Evolutionary conservation across 176 grass and related monocot species (phyloP).

Genomic region (Carex kokanica): DNA sequence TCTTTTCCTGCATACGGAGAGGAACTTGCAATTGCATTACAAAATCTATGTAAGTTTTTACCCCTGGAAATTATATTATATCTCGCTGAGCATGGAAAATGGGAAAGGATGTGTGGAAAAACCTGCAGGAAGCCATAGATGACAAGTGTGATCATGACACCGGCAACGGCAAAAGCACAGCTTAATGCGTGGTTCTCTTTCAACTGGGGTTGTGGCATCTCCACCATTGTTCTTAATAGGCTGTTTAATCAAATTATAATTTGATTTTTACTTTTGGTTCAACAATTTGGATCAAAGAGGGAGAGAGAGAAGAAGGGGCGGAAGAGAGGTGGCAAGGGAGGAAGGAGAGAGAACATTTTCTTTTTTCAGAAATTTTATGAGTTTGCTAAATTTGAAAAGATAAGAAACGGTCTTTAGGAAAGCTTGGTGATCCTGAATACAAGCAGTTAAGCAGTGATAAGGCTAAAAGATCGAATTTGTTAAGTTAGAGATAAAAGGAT

Average conservation of each 20-base stretch:
- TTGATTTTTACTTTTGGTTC: neutral
- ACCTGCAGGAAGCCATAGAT: slow-evolving; percentile 30
- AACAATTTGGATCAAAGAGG: slow-evolving; percentile 8
- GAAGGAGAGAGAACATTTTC: slow-evolving; percentile 13
- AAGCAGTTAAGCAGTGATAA: neutral
- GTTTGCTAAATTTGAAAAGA: slow-evolving; percentile 20
- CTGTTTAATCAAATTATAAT: neutral
- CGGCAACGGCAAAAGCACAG: slow-evolving; percentile 6
- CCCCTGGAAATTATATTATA: neutral
- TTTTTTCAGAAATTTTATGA: slow-evolving; percentile 16
- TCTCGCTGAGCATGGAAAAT: neutral
- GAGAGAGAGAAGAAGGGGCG: neutral
- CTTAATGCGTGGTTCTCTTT: slow-evolving; percentile 4
- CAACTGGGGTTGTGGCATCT: neutral
- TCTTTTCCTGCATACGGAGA: slow-evolving; percentile 61
- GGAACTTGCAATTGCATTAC: neutral
- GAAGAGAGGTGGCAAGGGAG: neutral
- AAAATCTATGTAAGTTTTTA: neutral
- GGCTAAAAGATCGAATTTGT: neutral
- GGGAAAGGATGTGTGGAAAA: neutral
- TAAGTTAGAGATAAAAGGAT: neutral
- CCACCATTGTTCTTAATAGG: slow-evolving; percentile 11
- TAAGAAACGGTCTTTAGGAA: slow-evolving; percentile 15
- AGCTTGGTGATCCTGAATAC: slow-evolving; percentile 2
- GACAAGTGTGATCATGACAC: slow-evolving; percentile 28